Percentiles rank a stretch among this genome's conserved stretches.
phyloP scores from a whole-genome alignment of 257 asterid genomes.

The Pogostemon cablin region DNA sequence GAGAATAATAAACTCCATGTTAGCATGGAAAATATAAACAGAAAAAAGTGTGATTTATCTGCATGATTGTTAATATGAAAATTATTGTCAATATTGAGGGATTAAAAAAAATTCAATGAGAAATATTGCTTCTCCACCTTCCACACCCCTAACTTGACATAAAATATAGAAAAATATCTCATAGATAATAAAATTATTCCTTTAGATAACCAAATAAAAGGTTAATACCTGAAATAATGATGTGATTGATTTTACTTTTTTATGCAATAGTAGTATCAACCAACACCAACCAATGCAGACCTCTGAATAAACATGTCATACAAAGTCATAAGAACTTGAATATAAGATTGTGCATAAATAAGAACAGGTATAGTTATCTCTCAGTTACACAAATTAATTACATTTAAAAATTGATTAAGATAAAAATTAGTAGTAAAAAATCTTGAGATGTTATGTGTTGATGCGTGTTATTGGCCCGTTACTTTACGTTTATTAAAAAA shows the following conservation, averaged over 20 bases:
- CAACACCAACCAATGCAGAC: conserved; percentile 97
- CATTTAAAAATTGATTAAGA: conserved; percentile 5
- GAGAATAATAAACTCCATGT: no score
- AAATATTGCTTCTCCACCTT: no score
- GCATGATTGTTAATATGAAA: no score
- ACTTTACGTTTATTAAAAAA: no score
- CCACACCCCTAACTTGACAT: background rate
- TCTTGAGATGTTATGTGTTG: no score
- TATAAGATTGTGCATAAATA: conserved; percentile 7
- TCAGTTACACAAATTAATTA: conserved; percentile 18
- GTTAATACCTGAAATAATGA: conserved; percentile 82
- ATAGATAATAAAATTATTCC: conserved; percentile 26
- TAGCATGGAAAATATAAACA: no score
- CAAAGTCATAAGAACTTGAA: conserved; percentile 31
- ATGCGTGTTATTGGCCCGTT: no score
- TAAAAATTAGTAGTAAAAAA: conserved; percentile 1
- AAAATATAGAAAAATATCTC: background rate
- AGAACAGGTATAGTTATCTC: conserved; percentile 6
- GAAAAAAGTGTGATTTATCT: no score
- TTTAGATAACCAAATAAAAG: conserved; percentile 2
- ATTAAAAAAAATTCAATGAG: no score
- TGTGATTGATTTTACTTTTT: conserved; percentile 93
- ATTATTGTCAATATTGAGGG: no score
- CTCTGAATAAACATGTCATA: conserved; percentile 57
- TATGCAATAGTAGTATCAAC: conserved; percentile 94